Conservation (phyloP, 179 eudicot species). For the Nepenthes alata region DNA sequence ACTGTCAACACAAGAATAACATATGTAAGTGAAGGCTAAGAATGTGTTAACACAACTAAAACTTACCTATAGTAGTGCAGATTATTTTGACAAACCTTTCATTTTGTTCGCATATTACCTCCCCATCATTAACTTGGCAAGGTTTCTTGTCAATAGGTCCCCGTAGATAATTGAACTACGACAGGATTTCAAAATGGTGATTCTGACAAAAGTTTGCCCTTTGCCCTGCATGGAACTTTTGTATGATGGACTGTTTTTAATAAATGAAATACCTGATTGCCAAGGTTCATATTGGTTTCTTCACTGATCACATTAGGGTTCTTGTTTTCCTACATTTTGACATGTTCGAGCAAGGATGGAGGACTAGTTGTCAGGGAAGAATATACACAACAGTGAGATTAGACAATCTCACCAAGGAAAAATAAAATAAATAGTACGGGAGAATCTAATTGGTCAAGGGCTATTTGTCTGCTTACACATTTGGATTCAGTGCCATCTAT, state of each 20-base stretch:
- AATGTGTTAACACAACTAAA: background rate
- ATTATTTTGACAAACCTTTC: conserved; percentile 24
- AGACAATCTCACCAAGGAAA: background rate
- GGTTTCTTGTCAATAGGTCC: conserved; percentile 6
- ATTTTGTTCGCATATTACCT: conserved; percentile 14
- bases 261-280: no score
- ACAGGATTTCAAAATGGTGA: no score
- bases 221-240: no score
- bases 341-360: background rate
- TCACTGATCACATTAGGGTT: conserved; percentile 12
- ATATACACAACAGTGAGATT: background rate
- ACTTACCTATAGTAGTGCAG: background rate
- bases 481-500: conserved; percentile 12
- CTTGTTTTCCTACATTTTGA: conserved; percentile 15
- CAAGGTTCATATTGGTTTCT: conserved; percentile 6
- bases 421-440: background rate
- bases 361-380: background rate
- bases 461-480: background rate
- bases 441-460: no score
- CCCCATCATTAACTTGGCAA: conserved; percentile 13
- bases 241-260: no score
- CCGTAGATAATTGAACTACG: no score
- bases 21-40: conserved; percentile 1
- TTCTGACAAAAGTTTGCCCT: no score
- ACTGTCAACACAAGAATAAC: conserved; percentile 12